These are phyloP conservation scores for Galerina sulciceps DNA, from an alignment of 768 basidiomycete species.

Conservation along the genomic window DNA sequence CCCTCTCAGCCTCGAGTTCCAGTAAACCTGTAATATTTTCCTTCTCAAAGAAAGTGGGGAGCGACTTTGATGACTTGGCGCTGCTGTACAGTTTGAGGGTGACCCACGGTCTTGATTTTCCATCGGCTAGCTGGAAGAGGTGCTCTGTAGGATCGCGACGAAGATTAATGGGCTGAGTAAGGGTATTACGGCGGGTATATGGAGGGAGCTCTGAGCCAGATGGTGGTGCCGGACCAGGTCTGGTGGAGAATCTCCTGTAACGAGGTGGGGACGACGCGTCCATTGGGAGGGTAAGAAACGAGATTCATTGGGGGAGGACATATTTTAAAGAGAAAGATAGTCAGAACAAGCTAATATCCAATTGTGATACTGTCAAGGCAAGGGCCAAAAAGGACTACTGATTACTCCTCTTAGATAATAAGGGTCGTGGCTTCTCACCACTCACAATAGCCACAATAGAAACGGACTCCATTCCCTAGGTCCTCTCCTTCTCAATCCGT, in stretches of 20 bases:
- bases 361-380: constrained; percentile 13
- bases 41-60: constrained; percentile 59
- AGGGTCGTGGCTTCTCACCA: background rate
- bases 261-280: constrained; percentile 52
- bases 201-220: constrained; percentile 50
- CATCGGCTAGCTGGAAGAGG: constrained; percentile 43
- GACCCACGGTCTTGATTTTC: constrained; percentile 47
- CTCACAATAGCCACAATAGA: constrained; percentile 4
- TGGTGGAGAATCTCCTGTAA: constrained; percentile 53
- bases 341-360: constrained; percentile 8
- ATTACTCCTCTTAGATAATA: constrained; percentile 3
- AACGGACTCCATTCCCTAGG: constrained; percentile 10
- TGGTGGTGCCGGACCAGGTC: constrained; percentile 54
- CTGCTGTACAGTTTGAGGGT: constrained; percentile 53
- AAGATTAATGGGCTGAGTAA: constrained; percentile 39
- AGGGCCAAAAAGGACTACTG: constrained; percentile 5
- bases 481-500: constrained; percentile 4
- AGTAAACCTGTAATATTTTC: constrained; percentile 53
- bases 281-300: constrained; percentile 35
- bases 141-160: constrained; percentile 54
- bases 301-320: constrained; percentile 1
- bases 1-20: constrained; percentile 51
- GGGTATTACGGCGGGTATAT: constrained; percentile 52
- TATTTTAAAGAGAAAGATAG: constrained; percentile 13
- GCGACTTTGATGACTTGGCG: constrained; percentile 53